Conservation (phyloP, 2,329 filamentous ascomycete species). For the Nectriaceae sp. region DNA sequence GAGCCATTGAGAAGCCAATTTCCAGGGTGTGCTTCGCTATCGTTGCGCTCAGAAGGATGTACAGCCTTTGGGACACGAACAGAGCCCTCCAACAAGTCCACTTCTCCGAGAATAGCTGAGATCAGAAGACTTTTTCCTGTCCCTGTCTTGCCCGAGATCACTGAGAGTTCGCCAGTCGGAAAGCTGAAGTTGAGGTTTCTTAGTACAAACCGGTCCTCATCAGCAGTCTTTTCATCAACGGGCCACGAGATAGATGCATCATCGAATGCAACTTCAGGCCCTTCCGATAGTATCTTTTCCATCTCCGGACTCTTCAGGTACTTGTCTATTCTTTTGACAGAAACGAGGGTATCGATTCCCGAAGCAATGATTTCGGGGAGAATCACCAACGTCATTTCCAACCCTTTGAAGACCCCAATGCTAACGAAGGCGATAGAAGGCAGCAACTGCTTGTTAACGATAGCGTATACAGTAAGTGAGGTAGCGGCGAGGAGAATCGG, state of each 20-base stretch:
- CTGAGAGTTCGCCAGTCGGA: conserved; percentile 67
- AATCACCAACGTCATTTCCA: conserved; percentile 70
- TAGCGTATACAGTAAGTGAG: conserved; percentile 68
- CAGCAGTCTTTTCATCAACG: conserved; percentile 59
- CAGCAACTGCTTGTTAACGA: conserved; percentile 61
- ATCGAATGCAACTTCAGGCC: conserved; percentile 64
- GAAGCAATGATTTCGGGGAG: conserved; percentile 74
- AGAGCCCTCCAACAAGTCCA: conserved; percentile 65
- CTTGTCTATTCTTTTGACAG: conserved; percentile 68
- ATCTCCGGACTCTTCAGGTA: conserved; percentile 71
- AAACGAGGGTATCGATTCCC: conserved; percentile 72
- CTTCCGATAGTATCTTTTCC: conserved; percentile 52
- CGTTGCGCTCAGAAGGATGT: conserved; percentile 55
- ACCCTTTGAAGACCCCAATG: conserved; percentile 71
- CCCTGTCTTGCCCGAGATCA: conserved; percentile 77
- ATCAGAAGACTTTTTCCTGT: conserved; percentile 77
- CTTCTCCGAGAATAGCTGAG: conserved; percentile 73
- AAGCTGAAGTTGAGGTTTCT: conserved; percentile 67
- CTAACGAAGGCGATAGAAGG: conserved; percentile 80
- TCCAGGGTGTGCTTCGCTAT: conserved; percentile 59
- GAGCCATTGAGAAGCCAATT: conserved; percentile 72
- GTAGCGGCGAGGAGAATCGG: conserved; percentile 74
- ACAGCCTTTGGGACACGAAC: conserved; percentile 58
- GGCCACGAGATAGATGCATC: conserved; percentile 75
- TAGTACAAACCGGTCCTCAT: conserved; percentile 64